Evolutionary conservation across 176 grass and related monocot genomes (phyloP).

Genomic region (Dendrocalamus sinicus): DNA sequence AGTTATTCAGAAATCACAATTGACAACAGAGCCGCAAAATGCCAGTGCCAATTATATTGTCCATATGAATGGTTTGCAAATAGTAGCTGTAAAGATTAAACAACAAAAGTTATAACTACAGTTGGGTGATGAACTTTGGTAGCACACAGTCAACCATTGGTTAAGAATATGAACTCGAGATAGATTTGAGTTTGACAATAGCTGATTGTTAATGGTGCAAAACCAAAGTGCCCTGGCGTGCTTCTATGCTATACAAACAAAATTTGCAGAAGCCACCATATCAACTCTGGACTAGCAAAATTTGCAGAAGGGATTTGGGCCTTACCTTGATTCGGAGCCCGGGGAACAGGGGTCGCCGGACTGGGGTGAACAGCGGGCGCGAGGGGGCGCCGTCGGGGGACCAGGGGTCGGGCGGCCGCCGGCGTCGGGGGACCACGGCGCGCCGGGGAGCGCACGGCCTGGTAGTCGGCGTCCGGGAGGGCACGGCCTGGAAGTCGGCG

Average conservation of each 20-base stretch:
- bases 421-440: too few relatives aligned
- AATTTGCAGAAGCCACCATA: background rate
- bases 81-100: background rate
- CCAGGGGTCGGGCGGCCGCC: too few relatives aligned
- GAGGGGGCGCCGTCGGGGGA: too few relatives aligned
- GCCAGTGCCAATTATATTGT: conserved; percentile 2
- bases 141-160: background rate
- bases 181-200: background rate
- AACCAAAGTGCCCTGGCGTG: background rate
- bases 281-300: background rate
- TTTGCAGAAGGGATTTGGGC: conserved; percentile 30
- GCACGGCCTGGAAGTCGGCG: too few relatives aligned
- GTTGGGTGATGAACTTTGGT: background rate
- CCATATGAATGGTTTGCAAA: conserved; percentile 5
- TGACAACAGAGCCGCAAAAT: background rate
- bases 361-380: too few relatives aligned
- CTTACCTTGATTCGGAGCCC: too few relatives aligned
- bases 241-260: background rate
- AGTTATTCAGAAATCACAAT: conserved; percentile 12
- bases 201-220: background rate
- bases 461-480: too few relatives aligned
- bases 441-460: too few relatives aligned
- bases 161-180: background rate
- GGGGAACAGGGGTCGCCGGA: too few relatives aligned
- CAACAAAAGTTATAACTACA: background rate